These are phyloP conservation scores for Dactylellina leptospora DNA, from an alignment of 2,329 filamentous ascomycete species.

Conservation along the genomic window DNA sequence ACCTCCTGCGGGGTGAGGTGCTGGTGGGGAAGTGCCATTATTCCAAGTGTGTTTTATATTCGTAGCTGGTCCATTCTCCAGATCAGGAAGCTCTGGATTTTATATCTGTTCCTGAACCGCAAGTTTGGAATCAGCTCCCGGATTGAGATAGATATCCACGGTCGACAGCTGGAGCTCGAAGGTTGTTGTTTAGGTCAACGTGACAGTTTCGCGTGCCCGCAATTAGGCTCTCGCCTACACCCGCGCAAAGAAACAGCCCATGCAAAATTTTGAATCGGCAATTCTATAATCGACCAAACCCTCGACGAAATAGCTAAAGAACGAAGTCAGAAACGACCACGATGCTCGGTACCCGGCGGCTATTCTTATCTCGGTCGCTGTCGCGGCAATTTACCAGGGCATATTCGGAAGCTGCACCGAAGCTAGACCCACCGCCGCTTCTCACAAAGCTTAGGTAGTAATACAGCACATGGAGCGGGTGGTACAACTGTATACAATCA, in stretches of 20 bases:
- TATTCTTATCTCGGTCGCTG: conserved; percentile 30
- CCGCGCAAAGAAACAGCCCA: conserved; percentile 10
- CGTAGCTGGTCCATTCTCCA: conserved; percentile 18
- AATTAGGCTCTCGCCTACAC: conserved; percentile 41
- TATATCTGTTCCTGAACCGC: background rate
- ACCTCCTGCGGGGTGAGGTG: conserved; percentile 75
- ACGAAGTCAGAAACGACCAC: background rate
- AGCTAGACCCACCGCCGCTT: conserved; percentile 57
- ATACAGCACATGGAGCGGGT: background rate
- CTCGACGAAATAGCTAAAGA: background rate
- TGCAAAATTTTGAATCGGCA: conserved; percentile 28
- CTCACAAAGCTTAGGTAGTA: conserved; percentile 59
- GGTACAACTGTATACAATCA: background rate
- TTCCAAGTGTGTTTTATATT: background rate
- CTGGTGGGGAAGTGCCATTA: conserved; percentile 45
- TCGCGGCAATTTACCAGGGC: conserved; percentile 44
- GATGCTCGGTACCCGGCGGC: conserved; percentile 32
- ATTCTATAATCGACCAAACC: background rate
- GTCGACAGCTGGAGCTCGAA: background rate
- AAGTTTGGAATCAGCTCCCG: background rate
- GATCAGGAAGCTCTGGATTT: background rate
- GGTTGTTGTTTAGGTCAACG: background rate
- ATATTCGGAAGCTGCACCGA: conserved; percentile 28
- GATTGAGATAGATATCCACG: too few species aligned
- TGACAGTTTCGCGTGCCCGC: conserved; percentile 30